Conservation (phyloP, 306 rosid genomes). For the Delonix regia region DNA sequence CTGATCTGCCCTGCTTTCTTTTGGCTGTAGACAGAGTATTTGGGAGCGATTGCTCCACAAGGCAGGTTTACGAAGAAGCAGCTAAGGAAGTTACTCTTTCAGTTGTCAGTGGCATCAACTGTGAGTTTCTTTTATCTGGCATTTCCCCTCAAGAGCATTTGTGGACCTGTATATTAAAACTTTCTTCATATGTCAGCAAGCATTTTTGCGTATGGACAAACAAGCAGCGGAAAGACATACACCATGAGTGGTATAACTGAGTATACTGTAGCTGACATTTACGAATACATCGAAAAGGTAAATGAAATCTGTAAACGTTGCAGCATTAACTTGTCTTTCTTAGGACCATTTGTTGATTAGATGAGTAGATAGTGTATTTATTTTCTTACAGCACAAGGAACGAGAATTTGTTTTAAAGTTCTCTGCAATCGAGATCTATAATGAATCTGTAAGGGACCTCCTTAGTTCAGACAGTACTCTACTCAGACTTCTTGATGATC, state of each 20-base stretch:
- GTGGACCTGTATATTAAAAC: conserved; percentile 15
- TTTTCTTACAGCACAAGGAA: conserved; percentile 67
- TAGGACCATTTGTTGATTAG: conserved; percentile 34
- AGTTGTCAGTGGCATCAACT: conserved; percentile 87
- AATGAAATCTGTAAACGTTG: conserved; percentile 4
- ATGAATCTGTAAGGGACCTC: conserved; percentile 97
- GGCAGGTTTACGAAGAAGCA: conserved; percentile 87
- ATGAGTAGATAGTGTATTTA: conserved; percentile 29
- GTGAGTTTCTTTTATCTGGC: conserved; percentile 57
- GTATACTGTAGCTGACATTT: conserved; percentile 81
- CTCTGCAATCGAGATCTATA: conserved; percentile 95
- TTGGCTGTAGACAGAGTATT: conserved; percentile 77
- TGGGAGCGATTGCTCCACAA: conserved; percentile 75
- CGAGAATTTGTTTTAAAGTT: conserved; percentile 82
- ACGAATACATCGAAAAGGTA: conserved; percentile 72
- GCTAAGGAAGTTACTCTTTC: conserved; percentile 95
- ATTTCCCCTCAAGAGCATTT: conserved; percentile 29
- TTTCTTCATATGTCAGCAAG: conserved; percentile 60
- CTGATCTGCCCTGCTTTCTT: conserved; percentile 34
- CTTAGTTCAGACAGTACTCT: conserved; percentile 82
- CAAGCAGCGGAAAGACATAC: conserved; percentile 97
- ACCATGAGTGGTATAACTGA: conserved; percentile 93
- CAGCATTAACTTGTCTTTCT: conserved; percentile 32
- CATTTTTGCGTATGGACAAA: conserved; percentile 98
- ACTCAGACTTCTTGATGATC: conserved; percentile 97